Base-by-base conservation (phyloP, 352 stramenopile genomes). In the Pythium phragmitis region DNA sequence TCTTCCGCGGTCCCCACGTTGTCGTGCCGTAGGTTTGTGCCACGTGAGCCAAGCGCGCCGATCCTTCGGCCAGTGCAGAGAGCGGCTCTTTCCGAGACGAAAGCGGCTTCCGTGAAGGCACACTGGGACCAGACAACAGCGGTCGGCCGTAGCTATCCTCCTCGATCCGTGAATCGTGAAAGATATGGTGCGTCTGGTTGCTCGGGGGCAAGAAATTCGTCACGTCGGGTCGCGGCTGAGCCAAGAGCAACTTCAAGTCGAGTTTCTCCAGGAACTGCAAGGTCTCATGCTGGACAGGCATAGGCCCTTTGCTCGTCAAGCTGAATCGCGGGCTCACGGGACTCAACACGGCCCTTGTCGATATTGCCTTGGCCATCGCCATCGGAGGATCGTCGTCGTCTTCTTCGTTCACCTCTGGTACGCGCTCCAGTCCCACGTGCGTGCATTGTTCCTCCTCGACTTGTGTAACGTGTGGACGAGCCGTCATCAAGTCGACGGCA, bases 1-100 rank as follows among this genome's bases (percentile, higher is more conserved):
- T 68, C 46, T 86, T 88, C 45, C 75, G 65, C 16, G 72, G 70
- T n/a, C 71, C 69, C 7, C 57, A 58, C 21, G 66, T 70, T 7
- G 69, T 74, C 2, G 80, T 91, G 16, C 84, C 84, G 55, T 93
- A 93, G 13, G 70, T 80, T 30, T 70, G 74, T 57, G 85, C 80
- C 71, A 93, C 85, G 56, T 88, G 64, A 0, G 76, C 76, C 1
- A 91, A 56, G 2, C 82, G 77, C 8, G 69, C 60, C 1, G 63
- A 37, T 12, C 58, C 47, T 37, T 67, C 47, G 0, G 16, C 21
- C 1, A 50, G 23, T 1, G 47, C 30, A 37, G 48, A 17, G 6
- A 45, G 43, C 23, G 33, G 8, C 23, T 64, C 63, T 43, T 48
- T 63, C 9, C 62, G 54, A 34, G 37, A 51, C 8, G 62, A 63